Evolutionary conservation across 2,329 filamentous ascomycete species (phyloP).

Genomic region (Trichoderma sp.): DNA sequence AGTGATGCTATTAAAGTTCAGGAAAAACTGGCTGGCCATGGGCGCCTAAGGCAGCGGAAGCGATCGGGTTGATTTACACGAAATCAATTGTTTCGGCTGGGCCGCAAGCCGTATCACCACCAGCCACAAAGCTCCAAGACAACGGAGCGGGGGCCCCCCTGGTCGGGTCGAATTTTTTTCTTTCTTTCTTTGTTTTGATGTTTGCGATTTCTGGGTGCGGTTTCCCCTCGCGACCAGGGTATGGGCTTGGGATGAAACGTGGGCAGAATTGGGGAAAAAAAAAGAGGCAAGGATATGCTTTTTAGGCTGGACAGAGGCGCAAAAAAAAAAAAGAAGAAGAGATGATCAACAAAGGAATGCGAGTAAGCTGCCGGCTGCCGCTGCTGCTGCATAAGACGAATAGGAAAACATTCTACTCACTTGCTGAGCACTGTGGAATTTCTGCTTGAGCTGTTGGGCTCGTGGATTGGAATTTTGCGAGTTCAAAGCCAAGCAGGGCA

Average conservation of each 20-base stretch:
- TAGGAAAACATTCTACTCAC: constrained; percentile 1
- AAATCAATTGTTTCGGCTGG: constrained; percentile 15
- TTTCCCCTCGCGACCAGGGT: constrained; percentile 19
- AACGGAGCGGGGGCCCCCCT: constrained; percentile 5
- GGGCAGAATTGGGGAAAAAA: constrained; percentile 11
- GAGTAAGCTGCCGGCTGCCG: background rate
- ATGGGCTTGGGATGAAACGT: constrained; percentile 16
- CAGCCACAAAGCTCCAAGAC: background rate
- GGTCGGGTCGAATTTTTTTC: constrained; percentile 1
- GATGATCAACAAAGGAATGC: background rate
- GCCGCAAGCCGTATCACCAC: constrained; percentile 13
- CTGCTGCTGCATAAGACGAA: background rate
- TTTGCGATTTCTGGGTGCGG: background rate
- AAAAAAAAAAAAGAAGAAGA: too few species aligned
- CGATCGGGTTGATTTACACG: background rate
- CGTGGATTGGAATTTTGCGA: constrained; percentile 4
- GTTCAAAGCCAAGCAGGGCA: background rate
- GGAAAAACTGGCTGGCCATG: background rate
- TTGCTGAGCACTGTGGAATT: background rate
- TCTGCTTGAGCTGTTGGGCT: background rate
- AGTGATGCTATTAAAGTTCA: background rate
- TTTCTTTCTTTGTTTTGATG: background rate
- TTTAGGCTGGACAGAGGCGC: background rate
- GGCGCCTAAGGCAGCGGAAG: constrained; percentile 4
- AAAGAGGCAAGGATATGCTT: background rate